These are phyloP conservation scores for Leccinum fallax DNA, from an alignment of 1,284 basidiomycete species.

Conservation along the genomic window DNA sequence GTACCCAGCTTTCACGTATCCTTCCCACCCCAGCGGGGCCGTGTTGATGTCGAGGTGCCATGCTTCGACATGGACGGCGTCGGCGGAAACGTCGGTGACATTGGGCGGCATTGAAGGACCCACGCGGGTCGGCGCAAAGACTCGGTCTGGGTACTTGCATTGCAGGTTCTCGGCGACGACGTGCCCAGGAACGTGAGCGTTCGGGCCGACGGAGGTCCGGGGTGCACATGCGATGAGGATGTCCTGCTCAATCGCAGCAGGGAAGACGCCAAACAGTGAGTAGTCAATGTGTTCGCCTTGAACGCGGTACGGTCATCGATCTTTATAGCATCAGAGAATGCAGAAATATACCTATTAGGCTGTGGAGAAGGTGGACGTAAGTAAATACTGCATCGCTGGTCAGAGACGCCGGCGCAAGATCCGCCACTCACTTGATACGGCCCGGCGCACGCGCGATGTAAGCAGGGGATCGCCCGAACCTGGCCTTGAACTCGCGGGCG, in stretches of 20 bases:
- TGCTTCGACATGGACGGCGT: conserved; percentile 46
- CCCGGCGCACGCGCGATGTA: conserved; percentile 84
- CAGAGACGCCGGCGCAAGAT: background rate
- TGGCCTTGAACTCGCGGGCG: conserved; percentile 58
- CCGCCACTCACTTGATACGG: conserved; percentile 68
- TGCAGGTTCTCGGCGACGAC: conserved; percentile 71
- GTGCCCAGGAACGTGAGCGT: conserved; percentile 42
- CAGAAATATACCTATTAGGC: conserved; percentile 35
- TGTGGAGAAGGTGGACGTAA: conserved; percentile 10
- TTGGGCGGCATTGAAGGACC: conserved; percentile 22
- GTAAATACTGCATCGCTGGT: background rate
- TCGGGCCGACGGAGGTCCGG: conserved; percentile 32
- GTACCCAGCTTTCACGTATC: conserved; percentile 84
- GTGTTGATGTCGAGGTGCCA: conserved; percentile 80
- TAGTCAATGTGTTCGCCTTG: conserved; percentile 90
- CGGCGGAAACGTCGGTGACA: conserved; percentile 32
- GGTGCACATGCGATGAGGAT: conserved; percentile 82
- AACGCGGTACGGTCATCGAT: background rate
- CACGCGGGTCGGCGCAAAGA: conserved; percentile 53
- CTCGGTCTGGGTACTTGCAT: conserved; percentile 57
- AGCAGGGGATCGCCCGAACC: conserved; percentile 67
- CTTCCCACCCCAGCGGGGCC: conserved; percentile 77
- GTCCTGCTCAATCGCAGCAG: conserved; percentile 83
- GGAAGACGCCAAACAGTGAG: conserved; percentile 77
- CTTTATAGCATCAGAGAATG: background rate